Conservation (phyloP, 2,329 filamentous ascomycete genomes). For the Fusarium torreyae region DNA sequence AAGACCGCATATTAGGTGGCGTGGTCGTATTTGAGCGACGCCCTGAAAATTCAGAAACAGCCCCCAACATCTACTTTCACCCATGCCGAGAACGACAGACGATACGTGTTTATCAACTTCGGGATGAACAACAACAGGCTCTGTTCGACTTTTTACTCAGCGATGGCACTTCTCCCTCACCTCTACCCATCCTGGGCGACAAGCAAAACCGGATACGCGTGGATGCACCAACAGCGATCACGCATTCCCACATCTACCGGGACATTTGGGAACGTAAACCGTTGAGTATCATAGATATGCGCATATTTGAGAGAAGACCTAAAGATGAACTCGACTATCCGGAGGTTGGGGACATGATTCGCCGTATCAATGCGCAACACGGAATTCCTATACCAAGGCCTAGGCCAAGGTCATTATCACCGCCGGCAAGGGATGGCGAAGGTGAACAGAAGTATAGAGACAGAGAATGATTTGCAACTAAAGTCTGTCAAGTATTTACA, state of each 20-base stretch:
- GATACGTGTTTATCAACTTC: constrained; percentile 29
- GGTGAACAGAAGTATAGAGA: background rate
- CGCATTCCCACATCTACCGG: constrained; percentile 23
- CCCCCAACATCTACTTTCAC: constrained; percentile 31
- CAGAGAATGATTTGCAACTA: background rate
- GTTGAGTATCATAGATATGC: constrained; percentile 1
- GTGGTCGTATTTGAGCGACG: constrained; percentile 20
- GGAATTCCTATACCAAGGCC: background rate
- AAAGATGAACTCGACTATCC: constrained; percentile 33
- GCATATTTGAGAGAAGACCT: constrained; percentile 19
- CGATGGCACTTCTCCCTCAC: background rate
- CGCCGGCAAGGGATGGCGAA: background rate
- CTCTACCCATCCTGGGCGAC: constrained; percentile 20
- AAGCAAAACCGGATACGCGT: constrained; percentile 27
- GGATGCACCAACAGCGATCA: constrained; percentile 21
- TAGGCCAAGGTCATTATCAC: constrained; percentile 4
- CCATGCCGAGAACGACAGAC: constrained; percentile 28
- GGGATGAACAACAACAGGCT: constrained; percentile 20
- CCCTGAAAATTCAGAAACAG: background rate
- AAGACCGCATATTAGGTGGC: constrained; percentile 29
- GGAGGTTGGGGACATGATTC: constrained; percentile 15
- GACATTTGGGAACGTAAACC: constrained; percentile 36
- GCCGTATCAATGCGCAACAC: constrained; percentile 11
- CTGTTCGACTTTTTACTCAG: constrained; percentile 23
- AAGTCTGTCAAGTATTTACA: too few species aligned